A percentile compares a stretch with the other conserved stretches of the same genome.
These are phyloP conservation scores for Funneliformis caledonium DNA, from an alignment of 371 early-diverging fungal species.

Conservation along the genomic window DNA sequence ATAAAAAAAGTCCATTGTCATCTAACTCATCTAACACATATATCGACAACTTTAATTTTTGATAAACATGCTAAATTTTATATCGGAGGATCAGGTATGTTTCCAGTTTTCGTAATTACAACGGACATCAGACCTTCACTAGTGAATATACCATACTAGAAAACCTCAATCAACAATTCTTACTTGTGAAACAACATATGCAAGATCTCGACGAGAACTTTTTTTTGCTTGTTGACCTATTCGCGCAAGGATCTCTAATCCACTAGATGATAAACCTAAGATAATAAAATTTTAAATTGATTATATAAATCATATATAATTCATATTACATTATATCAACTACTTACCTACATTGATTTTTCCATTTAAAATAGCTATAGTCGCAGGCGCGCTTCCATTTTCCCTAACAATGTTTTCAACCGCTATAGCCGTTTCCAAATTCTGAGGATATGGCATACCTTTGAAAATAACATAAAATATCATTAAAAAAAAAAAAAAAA, in stretches of 20 bases:
- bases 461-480: neutral
- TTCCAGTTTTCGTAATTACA: too few relatives aligned
- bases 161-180: neutral
- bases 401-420: conserved; percentile 79
- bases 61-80: too few relatives aligned
- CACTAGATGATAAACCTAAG: conserved; percentile 47
- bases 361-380: conserved; percentile 89
- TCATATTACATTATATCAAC: neutral
- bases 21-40: neutral
- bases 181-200: conserved; percentile 71
- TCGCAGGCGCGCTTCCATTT: conserved; percentile 84
- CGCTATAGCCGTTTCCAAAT: conserved; percentile 78
- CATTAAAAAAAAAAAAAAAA: neutral
- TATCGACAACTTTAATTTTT: neutral
- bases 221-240: conserved; percentile 70
- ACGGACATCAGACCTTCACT: too few relatives aligned
- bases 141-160: too few relatives aligned
- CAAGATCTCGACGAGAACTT: conserved; percentile 85
- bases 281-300: neutral
- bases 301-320: neutral
- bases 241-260: conserved; percentile 69
- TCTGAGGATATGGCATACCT: conserved; percentile 95
- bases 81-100: too few relatives aligned
- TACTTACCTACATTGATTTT: conserved; percentile 73
- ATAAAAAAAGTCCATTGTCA: neutral